Conservation (phyloP, 2,329 filamentous ascomycete species). For the Ophiostoma triangulosporum region DNA sequence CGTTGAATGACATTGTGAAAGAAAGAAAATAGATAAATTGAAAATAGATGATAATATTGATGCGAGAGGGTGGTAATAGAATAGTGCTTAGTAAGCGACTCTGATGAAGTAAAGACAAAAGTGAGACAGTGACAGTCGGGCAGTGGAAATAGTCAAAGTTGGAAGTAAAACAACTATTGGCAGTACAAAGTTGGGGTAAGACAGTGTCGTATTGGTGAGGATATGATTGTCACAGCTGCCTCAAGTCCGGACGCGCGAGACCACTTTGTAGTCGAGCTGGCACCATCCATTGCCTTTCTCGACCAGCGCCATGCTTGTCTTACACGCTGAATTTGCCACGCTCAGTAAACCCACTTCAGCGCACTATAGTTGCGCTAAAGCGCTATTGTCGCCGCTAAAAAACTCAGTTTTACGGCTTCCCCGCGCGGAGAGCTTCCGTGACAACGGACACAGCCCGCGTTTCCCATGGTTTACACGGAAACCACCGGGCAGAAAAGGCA, state of each 20-base stretch:
- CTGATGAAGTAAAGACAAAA: neutral
- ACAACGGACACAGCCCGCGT: neutral
- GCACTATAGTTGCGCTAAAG: neutral
- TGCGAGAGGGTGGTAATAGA: neutral
- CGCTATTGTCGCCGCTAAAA: neutral
- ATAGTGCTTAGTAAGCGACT: neutral
- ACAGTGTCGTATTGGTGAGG: neutral
- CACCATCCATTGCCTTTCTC: neutral
- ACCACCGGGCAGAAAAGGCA: neutral
- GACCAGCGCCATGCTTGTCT: neutral
- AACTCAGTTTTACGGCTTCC: neutral
- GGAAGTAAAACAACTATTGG: neutral
- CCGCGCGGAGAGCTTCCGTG: neutral
- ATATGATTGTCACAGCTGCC: neutral
- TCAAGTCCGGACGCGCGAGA: constrained; percentile 4
- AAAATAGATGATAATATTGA: neutral
- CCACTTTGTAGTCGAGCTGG: constrained; percentile 7
- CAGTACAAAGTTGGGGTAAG: neutral
- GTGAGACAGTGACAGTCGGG: neutral
- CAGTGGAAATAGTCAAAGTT: neutral
- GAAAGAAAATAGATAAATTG: too few relatives aligned
- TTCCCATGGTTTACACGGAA: neutral
- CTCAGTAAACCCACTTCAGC: too few relatives aligned
- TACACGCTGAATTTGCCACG: constrained; percentile 3
- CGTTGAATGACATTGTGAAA: constrained; percentile 26